Conservation (phyloP, 805 yeast genomes). For the Saccharomyces kudriavzevii region DNA sequence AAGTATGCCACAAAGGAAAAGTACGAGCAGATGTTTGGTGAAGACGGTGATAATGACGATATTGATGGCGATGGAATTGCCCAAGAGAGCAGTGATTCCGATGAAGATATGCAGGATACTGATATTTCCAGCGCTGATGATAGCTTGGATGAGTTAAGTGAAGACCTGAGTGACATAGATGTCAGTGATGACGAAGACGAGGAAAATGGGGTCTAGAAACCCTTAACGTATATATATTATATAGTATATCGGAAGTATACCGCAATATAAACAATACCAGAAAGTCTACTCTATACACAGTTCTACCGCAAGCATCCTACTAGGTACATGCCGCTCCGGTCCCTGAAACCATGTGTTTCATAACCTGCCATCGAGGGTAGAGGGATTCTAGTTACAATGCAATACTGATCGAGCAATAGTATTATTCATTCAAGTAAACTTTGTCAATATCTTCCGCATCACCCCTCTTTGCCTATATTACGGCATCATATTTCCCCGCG, state of each 20-base stretch:
- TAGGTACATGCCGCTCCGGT: not conserved
- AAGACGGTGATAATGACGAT: constrained; percentile 42
- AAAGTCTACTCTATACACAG: not conserved
- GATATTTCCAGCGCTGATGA: constrained; percentile 8
- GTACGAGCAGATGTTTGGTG: constrained; percentile 36
- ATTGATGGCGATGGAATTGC: constrained; percentile 38
- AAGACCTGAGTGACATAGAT: constrained; percentile 27
- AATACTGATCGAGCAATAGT: not conserved
- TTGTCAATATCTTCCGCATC: not conserved
- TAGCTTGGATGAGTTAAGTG: constrained; percentile 12
- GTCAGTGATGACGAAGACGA: constrained; percentile 20
- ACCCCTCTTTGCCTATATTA: not conserved
- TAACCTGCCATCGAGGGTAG: not conserved
- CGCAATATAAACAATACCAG: not conserved
- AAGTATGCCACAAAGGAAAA: constrained; percentile 50
- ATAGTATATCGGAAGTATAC: too few relatives aligned
- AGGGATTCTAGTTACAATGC: not conserved
- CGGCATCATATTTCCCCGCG: not conserved
- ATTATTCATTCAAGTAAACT: not conserved
- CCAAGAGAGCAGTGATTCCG: constrained; percentile 20
- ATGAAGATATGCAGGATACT: constrained; percentile 25
- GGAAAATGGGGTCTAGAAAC: not conserved
- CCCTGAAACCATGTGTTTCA: not conserved
- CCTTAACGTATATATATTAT: not conserved
- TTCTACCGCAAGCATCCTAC: not conserved